A percentile compares a stretch with the other conserved stretches of the same genome.
Evolutionary conservation across 2,329 filamentous ascomycete species (phyloP).

Genomic region (Alternaria sp.): DNA sequence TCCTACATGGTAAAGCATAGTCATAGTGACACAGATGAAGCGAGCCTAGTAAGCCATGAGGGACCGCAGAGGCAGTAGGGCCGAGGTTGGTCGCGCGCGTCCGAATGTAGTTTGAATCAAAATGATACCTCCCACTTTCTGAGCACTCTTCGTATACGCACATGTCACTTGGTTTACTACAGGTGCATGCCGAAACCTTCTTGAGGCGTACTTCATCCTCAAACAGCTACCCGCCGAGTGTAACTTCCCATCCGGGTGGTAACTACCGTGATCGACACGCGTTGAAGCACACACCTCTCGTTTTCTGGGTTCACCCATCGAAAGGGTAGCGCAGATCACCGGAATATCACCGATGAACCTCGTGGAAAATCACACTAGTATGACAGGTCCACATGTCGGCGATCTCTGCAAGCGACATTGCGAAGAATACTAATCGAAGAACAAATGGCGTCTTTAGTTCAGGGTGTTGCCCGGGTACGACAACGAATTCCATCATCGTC

Average conservation of each 20-base stretch:
- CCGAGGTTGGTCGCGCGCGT: background rate
- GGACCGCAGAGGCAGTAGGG: conserved; percentile 5
- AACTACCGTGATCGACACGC: conserved; percentile 8
- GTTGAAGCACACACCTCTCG: conserved; percentile 5
- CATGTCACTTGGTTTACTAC: background rate
- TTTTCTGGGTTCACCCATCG: background rate
- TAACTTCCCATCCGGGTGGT: background rate
- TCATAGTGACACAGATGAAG: conserved; percentile 28
- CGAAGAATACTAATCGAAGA: background rate
- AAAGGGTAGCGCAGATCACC: conserved; percentile 11
- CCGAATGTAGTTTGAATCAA: conserved; percentile 1
- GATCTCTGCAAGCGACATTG: background rate
- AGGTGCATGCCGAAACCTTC: background rate
- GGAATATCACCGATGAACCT: conserved; percentile 11
- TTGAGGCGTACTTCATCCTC: background rate
- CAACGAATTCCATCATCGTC: background rate
- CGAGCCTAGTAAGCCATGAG: conserved; percentile 27
- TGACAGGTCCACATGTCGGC: conserved; percentile 7
- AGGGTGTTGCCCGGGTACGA: background rate
- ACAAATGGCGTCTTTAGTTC: background rate
- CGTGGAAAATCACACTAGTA: conserved; percentile 8
- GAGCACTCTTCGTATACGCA: background rate
- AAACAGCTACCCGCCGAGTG: background rate
- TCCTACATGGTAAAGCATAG: conserved; percentile 30
- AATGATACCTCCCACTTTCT: background rate